Evolutionary conservation across 257 asterid genomes (phyloP).

Genomic region (Nicotiana otophora): DNA sequence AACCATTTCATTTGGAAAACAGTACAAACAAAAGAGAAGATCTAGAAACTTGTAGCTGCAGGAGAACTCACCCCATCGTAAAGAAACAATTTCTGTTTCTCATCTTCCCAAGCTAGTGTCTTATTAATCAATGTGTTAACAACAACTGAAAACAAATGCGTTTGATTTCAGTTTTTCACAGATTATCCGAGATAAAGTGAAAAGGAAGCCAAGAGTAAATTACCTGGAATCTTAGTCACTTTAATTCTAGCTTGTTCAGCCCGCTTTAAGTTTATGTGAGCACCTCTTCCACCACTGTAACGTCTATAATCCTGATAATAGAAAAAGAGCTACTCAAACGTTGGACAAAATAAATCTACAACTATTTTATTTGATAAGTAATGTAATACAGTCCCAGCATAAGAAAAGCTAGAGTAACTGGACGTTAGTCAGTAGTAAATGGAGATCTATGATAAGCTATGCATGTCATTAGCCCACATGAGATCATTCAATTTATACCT

Average conservation of each 20-base stretch:
- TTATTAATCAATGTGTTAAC: constrained; percentile 65
- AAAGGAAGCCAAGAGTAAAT: neutral
- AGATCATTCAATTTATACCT: neutral
- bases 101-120: constrained; percentile 82
- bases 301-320: constrained; percentile 64
- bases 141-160: constrained; percentile 47
- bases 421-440: neutral
- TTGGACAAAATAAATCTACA: neutral
- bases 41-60: constrained; percentile 11
- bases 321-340: neutral
- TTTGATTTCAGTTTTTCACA: neutral
- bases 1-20: neutral
- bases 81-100: constrained; percentile 65
- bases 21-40: neutral
- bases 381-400: neutral
- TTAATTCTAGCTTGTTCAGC: constrained; percentile 88
- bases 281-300: constrained; percentile 90
- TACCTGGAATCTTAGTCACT: constrained; percentile 86
- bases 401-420: neutral
- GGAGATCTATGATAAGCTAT: neutral
- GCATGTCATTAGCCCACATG: neutral
- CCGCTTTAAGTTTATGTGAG: constrained; percentile 78
- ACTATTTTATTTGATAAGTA: neutral
- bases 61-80: constrained; percentile 77
- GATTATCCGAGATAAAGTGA: neutral